Base-by-base conservation (phyloP, 164 flowering plant genomes). In the Cinnamomum micranthum region DNA sequence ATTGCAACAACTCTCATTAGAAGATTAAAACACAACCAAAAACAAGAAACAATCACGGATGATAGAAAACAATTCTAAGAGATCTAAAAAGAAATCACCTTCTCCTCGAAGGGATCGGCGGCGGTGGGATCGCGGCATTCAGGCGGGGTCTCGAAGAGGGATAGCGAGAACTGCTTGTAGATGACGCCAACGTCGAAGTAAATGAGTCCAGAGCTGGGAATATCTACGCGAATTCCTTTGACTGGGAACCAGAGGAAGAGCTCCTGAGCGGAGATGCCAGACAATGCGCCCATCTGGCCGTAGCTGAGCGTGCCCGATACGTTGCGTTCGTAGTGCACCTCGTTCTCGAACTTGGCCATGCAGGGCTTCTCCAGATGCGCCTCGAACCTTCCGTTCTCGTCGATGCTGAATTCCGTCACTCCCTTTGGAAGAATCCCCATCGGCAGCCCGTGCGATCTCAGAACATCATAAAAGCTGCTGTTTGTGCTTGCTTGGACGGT, bases 161-260 rank as follows among this genome's bases (percentile, higher is more conserved):
- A 86, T 0, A 86, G 78, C 7, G 87, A 78, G 69, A 86, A 82
- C 71, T 82, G 84, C 75, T 84, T 84, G 65, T 64, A 66, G n/a
- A 86, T 77, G 11, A 84, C 87, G 50, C 86, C 88, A 58, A 86
- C 84, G 66, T 86, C 87, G 31, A 86, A 86, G 74, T 84, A 79
- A 65, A 86, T 84, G 25, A 84, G 68, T 2, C 88, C 87, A 15
- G 88, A 84, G 76, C 84, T 84, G 1, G 88, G 88, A 19, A 84
- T 76, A 50, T 84, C 87, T 24, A 86, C 88, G 6, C 82, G 81
- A 69, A 86, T 84, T 4, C 83, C 84, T 27, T 80, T 82, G 13
- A 86, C 88, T 17, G 87, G 86, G 23, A 86, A 80, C 88, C 88
- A 86, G 1, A 86, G 77, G 55, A 86, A 86, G 9, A 86, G 74